Conservation (phyloP, 345 rosid genomes). For the Cardamine occulta region DNA sequence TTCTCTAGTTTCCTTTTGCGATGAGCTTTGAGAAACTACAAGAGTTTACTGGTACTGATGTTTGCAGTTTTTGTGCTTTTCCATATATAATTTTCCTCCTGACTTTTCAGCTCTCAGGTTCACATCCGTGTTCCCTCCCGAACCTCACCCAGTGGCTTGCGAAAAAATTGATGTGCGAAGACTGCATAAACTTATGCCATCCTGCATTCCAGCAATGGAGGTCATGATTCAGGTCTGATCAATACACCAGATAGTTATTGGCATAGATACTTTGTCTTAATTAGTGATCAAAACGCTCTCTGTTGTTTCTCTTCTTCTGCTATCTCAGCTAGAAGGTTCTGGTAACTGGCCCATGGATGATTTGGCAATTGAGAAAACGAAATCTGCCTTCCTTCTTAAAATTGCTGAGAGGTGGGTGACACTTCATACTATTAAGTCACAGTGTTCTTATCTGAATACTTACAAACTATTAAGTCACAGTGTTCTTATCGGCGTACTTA, state of each 20-base stretch:
- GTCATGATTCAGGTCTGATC: constrained; percentile 84
- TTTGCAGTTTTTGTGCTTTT: constrained; percentile 20
- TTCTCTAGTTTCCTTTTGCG: constrained; percentile 12
- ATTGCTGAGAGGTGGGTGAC: constrained; percentile 83
- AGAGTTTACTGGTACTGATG: constrained; percentile 4
- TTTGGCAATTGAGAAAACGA: constrained; percentile 83
- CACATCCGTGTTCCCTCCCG: constrained; percentile 91
- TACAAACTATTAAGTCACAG: no score
- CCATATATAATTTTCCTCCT: constrained; percentile 19
- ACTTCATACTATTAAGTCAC: constrained; percentile 4
- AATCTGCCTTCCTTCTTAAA: constrained; percentile 82
- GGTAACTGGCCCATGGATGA: constrained; percentile 97
- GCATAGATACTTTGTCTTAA: background rate
- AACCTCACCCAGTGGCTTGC: constrained; percentile 77
- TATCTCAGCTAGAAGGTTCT: constrained; percentile 89
- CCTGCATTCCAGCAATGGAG: constrained; percentile 79
- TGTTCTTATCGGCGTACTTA: background rate
- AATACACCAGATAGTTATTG: constrained; percentile 11
- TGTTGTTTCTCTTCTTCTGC: constrained; percentile 23
- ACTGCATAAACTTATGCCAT: constrained; percentile 52
- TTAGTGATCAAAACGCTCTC: background rate
- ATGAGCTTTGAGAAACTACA: constrained; percentile 2
- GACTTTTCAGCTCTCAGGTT: constrained; percentile 75
- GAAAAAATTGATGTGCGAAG: constrained; percentile 53
- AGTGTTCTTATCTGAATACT: constrained; percentile 23